phyloP scores from a whole-genome alignment of 2,329 filamentous ascomycete genomes.

The Fusarium sp. region DNA sequence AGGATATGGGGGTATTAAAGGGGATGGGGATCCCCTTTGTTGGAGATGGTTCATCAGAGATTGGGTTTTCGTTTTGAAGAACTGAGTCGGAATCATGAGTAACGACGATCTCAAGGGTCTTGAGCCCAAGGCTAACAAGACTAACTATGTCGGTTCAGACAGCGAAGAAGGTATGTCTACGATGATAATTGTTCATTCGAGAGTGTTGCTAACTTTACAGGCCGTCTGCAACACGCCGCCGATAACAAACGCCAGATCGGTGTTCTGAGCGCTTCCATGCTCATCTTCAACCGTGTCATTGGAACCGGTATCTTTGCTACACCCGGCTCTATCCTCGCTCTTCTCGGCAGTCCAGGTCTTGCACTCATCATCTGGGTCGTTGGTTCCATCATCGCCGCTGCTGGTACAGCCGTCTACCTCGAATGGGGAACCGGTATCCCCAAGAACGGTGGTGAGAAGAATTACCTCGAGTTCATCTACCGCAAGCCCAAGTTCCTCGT shows the following conservation, averaged over 20 bases:
- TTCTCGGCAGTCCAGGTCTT: slow-evolving; percentile 69
- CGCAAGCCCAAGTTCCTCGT: slow-evolving; percentile 68
- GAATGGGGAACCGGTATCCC: slow-evolving; percentile 74
- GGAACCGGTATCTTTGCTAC: slow-evolving; percentile 75
- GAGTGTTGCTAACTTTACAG: slow-evolving; percentile 20
- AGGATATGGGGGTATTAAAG: slow-evolving; percentile 25
- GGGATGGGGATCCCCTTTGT: not conserved
- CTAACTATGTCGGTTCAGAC: slow-evolving; percentile 32
- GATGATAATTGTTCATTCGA: too few relatives aligned
- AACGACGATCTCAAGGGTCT: slow-evolving; percentile 27
- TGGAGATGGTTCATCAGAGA: not conserved
- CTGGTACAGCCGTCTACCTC: slow-evolving; percentile 71
- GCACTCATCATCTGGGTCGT: slow-evolving; percentile 71
- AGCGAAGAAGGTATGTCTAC: slow-evolving; percentile 34
- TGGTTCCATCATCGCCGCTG: slow-evolving; percentile 69
- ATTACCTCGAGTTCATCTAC: slow-evolving; percentile 73
- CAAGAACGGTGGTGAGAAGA: slow-evolving; percentile 72
- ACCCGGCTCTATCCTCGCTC: slow-evolving; percentile 64
- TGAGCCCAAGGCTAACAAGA: slow-evolving; percentile 25
- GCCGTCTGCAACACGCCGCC: slow-evolving; percentile 51
- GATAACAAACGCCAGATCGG: slow-evolving; percentile 66
- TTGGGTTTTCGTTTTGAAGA: not conserved
- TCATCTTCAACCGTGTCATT: slow-evolving; percentile 73
- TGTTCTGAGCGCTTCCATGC: slow-evolving; percentile 63
- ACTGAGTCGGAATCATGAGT: slow-evolving; percentile 31